Evolutionary conservation across 208 protist species (phyloP), one percentile per base, ranked within the genome.

Genomic region (Acanthamoeba royreba): DNA sequence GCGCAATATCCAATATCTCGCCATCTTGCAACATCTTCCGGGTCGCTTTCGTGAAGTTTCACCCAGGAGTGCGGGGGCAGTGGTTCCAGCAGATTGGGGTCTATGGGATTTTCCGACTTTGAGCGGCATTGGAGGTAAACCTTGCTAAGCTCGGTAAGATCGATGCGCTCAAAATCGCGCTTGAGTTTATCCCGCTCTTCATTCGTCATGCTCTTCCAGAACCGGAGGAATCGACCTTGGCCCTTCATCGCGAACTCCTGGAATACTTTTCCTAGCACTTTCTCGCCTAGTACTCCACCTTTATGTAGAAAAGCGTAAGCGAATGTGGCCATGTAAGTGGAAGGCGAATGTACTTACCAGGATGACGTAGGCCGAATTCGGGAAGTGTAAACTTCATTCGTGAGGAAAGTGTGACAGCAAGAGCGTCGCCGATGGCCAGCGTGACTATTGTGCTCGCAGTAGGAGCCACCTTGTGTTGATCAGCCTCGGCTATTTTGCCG

Each of bases 191-290:
- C 72, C 42, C 72, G 72, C 72, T 83, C 72, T 43, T 83, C 72
- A 43, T 83, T 83, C 42, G 72, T 83, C 72, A 83, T 83, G 72
- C 72, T 49, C 72, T 83, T 83, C 72, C 72, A 83, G 72, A 83
- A 83, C 19, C 72, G 72, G 42, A 83, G 72, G 72, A 83, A 83
- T 33, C 72, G 72, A 43, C 72, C 72, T 43, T 83, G 72, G 3
- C 72, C 72, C 72, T 83, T 83, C 72, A 83, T 83, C 19, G 72
- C 72, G 42, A 83, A 83, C 28, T 83, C 72, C 72, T 83, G 72
- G 72, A 83, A 83, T 1, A 83, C 72, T 43, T 83, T 83, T 38
- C 72, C 72, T 43, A 83, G 72, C 72, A 83, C 72, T 43, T 31
- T 46, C 72, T 83, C 72, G 72, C 72, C 72, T n/a, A 83, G 42